Conservation (phyloP, 768 basidiomycete genomes). For the Leccinellum rugosiceps region DNA sequence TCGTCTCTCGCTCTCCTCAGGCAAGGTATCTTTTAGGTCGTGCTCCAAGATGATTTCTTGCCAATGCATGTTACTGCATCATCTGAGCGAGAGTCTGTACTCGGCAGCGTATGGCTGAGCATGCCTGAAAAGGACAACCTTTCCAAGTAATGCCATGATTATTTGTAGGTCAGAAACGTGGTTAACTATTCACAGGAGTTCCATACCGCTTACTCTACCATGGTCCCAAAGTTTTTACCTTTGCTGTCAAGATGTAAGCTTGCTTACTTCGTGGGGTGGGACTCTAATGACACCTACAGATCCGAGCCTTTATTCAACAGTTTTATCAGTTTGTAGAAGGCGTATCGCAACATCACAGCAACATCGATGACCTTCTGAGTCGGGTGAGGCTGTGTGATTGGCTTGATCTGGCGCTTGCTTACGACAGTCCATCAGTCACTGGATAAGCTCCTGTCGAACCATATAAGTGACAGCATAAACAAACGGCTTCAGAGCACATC, state of each 20-base stretch:
- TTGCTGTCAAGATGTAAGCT: conserved; percentile 81
- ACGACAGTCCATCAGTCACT: conserved; percentile 57
- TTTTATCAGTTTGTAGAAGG: conserved; percentile 98
- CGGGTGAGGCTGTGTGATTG: conserved; percentile 49
- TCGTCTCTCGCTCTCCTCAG: neutral
- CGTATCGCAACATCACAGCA: conserved; percentile 84
- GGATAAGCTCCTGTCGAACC: conserved; percentile 73
- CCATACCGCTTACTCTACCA: conserved; percentile 71
- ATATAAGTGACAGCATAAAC: conserved; percentile 74
- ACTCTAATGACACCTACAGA: conserved; percentile 40
- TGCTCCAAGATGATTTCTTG: conserved; percentile 82
- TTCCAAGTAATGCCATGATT: conserved; percentile 38
- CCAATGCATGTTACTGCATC: conserved; percentile 72
- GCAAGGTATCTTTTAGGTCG: conserved; percentile 49
- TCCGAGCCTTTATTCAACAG: conserved; percentile 86
- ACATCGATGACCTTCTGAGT: conserved; percentile 87
- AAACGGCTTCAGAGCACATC: conserved; percentile 71
- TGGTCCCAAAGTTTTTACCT: conserved; percentile 95
- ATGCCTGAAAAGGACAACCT: conserved; percentile 62
- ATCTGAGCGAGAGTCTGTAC: conserved; percentile 65
- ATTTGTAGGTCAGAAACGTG: neutral
- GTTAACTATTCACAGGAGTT: conserved; percentile 40
- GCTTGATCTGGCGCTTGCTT: neutral
- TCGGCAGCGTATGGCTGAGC: conserved; percentile 82
- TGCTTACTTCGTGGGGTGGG: neutral